Conservation (phyloP, 352 stramenopile genomes). For the Pythium sp. region DNA sequence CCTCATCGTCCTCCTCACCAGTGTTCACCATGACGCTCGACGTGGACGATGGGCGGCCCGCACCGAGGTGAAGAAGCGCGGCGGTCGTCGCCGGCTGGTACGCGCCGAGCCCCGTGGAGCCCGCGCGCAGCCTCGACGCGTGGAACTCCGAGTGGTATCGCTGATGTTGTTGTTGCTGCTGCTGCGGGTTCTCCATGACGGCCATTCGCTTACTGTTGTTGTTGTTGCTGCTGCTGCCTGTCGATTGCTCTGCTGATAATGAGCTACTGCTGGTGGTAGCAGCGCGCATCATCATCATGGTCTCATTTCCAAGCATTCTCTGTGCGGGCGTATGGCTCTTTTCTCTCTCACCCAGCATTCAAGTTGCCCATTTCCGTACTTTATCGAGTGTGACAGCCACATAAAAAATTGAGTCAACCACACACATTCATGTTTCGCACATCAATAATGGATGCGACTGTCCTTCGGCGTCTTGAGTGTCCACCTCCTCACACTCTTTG, state of each 20-base stretch:
- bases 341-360: constrained; percentile 1
- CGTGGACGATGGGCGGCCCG: constrained; percentile 17
- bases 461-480: not conserved
- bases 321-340: not conserved
- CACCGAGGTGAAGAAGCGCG: constrained; percentile 6
- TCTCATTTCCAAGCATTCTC: not conserved
- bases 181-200: constrained; percentile 1
- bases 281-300: not conserved
- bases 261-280: not conserved
- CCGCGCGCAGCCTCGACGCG: constrained; percentile 8
- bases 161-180: not conserved
- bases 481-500: not conserved
- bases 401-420: not conserved
- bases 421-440: not conserved
- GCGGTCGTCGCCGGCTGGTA: constrained; percentile 7
- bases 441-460: not conserved
- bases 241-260: not conserved
- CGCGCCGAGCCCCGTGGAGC: constrained; percentile 9
- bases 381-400: not conserved
- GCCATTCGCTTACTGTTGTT: not conserved
- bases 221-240: not conserved
- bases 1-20: constrained; percentile 16
- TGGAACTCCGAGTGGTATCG: constrained; percentile 7
- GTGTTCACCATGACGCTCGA: constrained; percentile 20
- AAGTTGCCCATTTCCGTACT: not conserved